Evolutionary conservation across 139 green algal species (phyloP), one percentile per base, ranked within the genome.

Genomic region (Axilococcus clingmanii): DNA sequence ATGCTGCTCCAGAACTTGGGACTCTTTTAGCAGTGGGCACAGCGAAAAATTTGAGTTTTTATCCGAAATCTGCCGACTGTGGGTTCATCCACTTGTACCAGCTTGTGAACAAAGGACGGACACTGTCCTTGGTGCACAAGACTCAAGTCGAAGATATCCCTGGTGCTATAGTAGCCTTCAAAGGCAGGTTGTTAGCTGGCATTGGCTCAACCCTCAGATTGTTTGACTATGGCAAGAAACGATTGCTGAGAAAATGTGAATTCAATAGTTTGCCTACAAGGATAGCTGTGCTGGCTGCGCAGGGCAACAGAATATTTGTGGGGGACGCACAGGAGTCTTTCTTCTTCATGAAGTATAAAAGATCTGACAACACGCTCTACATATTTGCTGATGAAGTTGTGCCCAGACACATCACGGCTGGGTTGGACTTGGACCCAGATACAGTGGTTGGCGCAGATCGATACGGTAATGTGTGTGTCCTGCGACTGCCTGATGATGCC

Each of bases 181-280:
- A 94, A 71, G 85, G 83, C 7, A 69, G 78, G 20, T 65, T 99
- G 61, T 79, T 99, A 35, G 88, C 78, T 8, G 89, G 92, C 19
- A 66, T 96, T 11, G 88, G 86, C 38, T 70, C 75, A 48, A 60
- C 72, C 22, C 69, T 99, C 42, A 75, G 87, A 11, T 53, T 99
- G 40, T 97, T 94, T 52, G 92, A 98, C 40, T 49, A 94, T 31
- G 92, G 92, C 56, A 94, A 94, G 69, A 94, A 94, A 73, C 93
- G 94, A 72, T 71, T 99, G 54, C 82, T 99, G 60, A 72, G 88
- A 23, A 99, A 99, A 78, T 94, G 79, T 60, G 92, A 99, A 71
- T 87, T 88, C 74, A 56, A 74, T 43, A 48, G 42, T 40, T 63
- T 95, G 38, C 89, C 89, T 27, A 84, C 76, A 48, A 68, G 76